Conservation (phyloP, 1,139 yeast species). For the Arxiozyma heterogenica region DNA sequence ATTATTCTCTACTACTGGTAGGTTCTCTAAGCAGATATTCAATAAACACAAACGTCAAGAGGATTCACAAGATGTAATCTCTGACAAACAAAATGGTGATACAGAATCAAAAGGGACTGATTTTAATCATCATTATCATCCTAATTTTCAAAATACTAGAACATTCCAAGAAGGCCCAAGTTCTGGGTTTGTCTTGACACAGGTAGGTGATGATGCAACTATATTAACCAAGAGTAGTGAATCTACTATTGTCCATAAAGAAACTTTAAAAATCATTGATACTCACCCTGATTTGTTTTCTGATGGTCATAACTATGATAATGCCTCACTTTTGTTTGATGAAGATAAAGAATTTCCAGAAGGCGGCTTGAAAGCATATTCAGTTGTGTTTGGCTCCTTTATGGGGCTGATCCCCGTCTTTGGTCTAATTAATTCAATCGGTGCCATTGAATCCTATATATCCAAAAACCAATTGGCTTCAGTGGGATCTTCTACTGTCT, state of each 20-base stretch:
- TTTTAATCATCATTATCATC: too few relatives aligned
- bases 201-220: background rate
- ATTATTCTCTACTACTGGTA: background rate
- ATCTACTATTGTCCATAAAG: background rate
- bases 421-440: conserved; percentile 59
- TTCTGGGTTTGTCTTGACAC: conserved; percentile 3
- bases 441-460: conserved; percentile 62
- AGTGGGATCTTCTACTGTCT: conserved; percentile 43
- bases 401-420: conserved; percentile 54
- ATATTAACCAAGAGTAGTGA: conserved; percentile 1
- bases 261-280: background rate
- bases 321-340: conserved; percentile 3
- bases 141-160: too few relatives aligned
- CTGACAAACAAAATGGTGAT: background rate
- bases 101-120: too few relatives aligned
- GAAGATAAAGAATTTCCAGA: conserved; percentile 24
- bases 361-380: conserved; percentile 34
- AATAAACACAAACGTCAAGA: conserved; percentile 2
- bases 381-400: conserved; percentile 55
- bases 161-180: conserved; percentile 1
- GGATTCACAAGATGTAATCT: background rate
- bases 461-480: conserved; percentile 45
- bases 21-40: background rate
- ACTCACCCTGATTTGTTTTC: background rate
- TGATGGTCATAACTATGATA: background rate